Percentiles rank a stretch among this genome's conserved stretches.
phyloP scores from a whole-genome alignment of 306 rosid species.

The Lagenaria siceraria region DNA sequence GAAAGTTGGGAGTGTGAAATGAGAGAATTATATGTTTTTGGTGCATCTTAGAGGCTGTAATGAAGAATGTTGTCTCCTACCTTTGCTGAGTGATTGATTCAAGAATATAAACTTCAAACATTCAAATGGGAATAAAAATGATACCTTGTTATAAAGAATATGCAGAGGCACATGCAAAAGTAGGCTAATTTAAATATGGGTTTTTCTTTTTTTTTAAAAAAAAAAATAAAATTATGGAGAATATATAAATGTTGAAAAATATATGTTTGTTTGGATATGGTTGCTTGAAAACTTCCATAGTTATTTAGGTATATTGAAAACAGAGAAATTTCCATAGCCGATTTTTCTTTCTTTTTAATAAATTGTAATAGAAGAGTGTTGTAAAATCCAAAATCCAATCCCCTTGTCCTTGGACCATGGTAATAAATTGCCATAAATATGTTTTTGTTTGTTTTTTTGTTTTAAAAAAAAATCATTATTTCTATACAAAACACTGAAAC shows the following conservation, averaged over 20 bases:
- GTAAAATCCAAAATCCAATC: background rate
- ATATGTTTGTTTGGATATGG: background rate
- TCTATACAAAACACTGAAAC: too few relatives aligned
- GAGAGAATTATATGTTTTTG: background rate
- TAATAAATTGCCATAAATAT: background rate
- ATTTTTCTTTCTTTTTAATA: background rate
- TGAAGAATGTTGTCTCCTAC: conserved; percentile 46
- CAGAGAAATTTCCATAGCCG: background rate
- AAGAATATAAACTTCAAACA: background rate
- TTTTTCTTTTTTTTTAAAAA: too few relatives aligned
- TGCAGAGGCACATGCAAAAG: conserved; percentile 2
- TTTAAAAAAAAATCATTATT: too few relatives aligned
- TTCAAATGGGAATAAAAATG: background rate
- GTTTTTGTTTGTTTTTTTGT: too few relatives aligned
- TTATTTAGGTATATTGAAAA: background rate
- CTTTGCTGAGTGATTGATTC: background rate
- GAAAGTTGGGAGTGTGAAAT: background rate
- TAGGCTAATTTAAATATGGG: background rate
- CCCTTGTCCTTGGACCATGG: background rate
- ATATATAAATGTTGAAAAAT: background rate
- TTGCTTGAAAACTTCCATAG: background rate
- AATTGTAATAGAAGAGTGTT: background rate
- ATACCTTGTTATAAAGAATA: background rate
- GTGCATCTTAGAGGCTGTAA: conserved; percentile 23
- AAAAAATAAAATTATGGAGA: too few relatives aligned